These are phyloP conservation scores for Neofusicoccum ribis DNA, from an alignment of 2,329 filamentous ascomycete genomes.

Conservation along the genomic window DNA sequence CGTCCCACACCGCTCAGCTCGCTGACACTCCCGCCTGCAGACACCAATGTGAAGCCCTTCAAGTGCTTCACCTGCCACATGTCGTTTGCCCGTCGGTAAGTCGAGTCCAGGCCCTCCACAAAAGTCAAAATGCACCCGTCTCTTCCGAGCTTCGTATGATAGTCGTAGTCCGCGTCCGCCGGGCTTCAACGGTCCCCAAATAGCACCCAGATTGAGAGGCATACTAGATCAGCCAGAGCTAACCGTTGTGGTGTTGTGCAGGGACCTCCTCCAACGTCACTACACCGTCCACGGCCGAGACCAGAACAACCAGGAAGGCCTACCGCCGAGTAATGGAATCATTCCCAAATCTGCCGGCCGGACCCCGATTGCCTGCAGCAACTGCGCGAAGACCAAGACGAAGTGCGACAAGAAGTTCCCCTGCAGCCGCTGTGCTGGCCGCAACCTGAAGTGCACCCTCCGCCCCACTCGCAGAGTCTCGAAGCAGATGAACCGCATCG, in stretches of 20 bases:
- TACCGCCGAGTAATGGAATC: conserved; percentile 50
- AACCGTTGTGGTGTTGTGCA: conserved; percentile 25
- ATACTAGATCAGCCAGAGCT: not conserved
- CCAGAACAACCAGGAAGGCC: conserved; percentile 50
- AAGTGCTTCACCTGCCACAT: conserved; percentile 57
- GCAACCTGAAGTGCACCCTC: conserved; percentile 50
- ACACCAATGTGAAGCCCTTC: conserved; percentile 58
- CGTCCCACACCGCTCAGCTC: not conserved
- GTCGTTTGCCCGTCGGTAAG: conserved; percentile 54
- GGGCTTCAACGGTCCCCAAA: not conserved
- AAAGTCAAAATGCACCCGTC: too few species aligned
- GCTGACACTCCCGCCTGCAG: conserved; percentile 31
- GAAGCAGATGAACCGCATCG: conserved; percentile 38
- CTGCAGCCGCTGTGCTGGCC: conserved; percentile 52
- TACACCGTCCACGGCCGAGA: conserved; percentile 55
- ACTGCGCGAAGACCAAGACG: conserved; percentile 56
- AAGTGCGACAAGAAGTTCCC: conserved; percentile 58
- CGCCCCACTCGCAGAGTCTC: conserved; percentile 50
- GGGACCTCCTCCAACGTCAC: conserved; percentile 53
- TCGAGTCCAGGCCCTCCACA: conserved; percentile 11
- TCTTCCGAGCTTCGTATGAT: not conserved
- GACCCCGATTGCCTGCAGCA: conserved; percentile 55
- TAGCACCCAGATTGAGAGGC: not conserved
- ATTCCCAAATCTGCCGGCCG: conserved; percentile 54
- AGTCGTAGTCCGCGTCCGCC: not conserved